Evolutionary conservation across 2,329 filamentous ascomycete species (phyloP), one percentile per base, ranked within the genome.

Genomic region (Pezicula neosporulosa): DNA sequence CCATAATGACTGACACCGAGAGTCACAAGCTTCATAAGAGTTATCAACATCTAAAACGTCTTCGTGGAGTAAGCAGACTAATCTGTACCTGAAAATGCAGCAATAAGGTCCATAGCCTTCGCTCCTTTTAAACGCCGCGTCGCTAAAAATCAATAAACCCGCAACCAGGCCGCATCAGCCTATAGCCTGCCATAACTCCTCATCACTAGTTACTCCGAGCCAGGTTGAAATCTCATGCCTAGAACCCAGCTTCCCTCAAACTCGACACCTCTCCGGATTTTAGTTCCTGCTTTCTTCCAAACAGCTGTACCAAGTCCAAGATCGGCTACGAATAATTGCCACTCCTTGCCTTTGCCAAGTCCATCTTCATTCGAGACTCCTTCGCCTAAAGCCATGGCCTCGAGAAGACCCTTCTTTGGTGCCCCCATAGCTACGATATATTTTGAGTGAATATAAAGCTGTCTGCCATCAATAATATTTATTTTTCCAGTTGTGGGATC

Each of bases 171-270:
- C 4, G 33, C 18, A 30, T 28, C 18, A 35, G 19, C 30, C 18
- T 39, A 13, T n/a, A 16, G 19, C 21, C 27, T 30, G 42, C 27
- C n/a, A 15, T 38, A 13, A 27, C 27, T 16, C 19, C 18, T 28
- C 8, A 3, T 30, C 33, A 44, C 8, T 39, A 30, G 15, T 44
- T 47, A 61, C 27, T 63, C 61, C 3, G 43, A 42, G 7, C 51
- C 59, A 13, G 61, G 57, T 41, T 67, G 62, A 54, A 65, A 68
- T 19, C 63, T 61, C 70, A 94, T 81, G 61, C 86, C 83, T 13
- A 95, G 77, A 56, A 94, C 85, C 93, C 93, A 97, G 58, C 85
- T 82, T 53, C 85, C 84, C 21, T 90, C 90, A 75, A 97, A 97
- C 62, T 92, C 90, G 50, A 97, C 86, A 0, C 91, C 91, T 58